Evolutionary conservation across 148 eudicot species (phyloP).

Genomic region (Nyssa sinensis): DNA sequence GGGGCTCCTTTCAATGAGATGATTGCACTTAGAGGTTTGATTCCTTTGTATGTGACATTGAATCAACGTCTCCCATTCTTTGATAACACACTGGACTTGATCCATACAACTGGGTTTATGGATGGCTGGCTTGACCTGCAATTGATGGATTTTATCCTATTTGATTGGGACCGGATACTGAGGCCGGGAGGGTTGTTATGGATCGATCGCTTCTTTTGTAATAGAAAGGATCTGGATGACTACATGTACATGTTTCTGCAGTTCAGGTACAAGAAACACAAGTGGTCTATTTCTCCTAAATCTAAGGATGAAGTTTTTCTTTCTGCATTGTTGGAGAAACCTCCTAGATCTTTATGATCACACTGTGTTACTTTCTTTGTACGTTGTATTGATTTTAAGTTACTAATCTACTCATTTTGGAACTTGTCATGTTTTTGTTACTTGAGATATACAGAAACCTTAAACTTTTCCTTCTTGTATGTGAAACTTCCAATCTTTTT

Average conservation of each 20-base stretch:
- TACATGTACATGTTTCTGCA: conserved; percentile 98
- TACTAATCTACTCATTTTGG: not conserved
- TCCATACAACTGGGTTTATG: conserved; percentile 77
- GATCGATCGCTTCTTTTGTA: conserved; percentile 89
- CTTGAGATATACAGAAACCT: not conserved
- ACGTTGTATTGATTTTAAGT: not conserved
- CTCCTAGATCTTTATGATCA: conserved; percentile 64
- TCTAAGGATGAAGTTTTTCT: conserved; percentile 84
- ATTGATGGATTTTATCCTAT: conserved; percentile 75
- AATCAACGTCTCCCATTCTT: conserved; percentile 92
- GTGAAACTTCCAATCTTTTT: not conserved
- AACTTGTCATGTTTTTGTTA: no score
- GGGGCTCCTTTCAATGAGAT: conserved; percentile 95
- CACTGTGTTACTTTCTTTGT: not conserved
- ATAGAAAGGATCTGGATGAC: conserved; percentile 75
- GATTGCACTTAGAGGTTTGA: conserved; percentile 83
- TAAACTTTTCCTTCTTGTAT: not conserved
- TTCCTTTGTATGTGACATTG: conserved; percentile 70
- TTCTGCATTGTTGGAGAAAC: conserved; percentile 83
- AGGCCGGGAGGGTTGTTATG: conserved; percentile 96
- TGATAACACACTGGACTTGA: conserved; percentile 87
- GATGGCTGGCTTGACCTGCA: conserved; percentile 93
- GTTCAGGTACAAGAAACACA: conserved; percentile 95
- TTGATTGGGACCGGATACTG: conserved; percentile 88
- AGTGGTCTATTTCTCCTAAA: conserved; percentile 75